phyloP scores from a whole-genome alignment of 1,284 basidiomycete genomes.

The Ceratorhiza oryzae-sativae region DNA sequence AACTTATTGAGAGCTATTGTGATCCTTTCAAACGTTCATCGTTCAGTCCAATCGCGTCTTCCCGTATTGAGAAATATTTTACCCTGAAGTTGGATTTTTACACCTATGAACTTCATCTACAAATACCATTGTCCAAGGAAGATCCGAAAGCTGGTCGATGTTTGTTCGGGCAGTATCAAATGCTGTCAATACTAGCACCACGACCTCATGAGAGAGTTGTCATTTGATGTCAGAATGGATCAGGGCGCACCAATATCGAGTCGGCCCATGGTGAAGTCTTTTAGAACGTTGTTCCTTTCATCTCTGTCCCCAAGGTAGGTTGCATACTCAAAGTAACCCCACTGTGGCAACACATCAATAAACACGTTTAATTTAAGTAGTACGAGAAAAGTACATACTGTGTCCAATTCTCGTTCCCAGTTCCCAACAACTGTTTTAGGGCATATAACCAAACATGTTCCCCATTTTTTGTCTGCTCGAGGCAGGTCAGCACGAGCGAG shows the following conservation, averaged over 20 bases:
- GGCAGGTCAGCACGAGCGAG: constrained; percentile 64
- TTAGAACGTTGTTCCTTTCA: constrained; percentile 62
- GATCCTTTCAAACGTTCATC: constrained; percentile 52
- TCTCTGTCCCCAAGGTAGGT: constrained; percentile 63
- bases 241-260: constrained; percentile 70
- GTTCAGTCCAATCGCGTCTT: constrained; percentile 2
- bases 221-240: not conserved
- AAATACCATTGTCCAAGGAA: constrained; percentile 73
- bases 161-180: constrained; percentile 73
- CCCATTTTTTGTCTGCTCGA: constrained; percentile 71
- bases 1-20: constrained; percentile 71
- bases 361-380: too few relatives aligned
- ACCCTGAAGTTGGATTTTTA: constrained; percentile 69
- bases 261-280: constrained; percentile 74
- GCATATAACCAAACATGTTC: constrained; percentile 81
- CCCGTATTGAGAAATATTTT: not conserved
- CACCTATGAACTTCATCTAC: constrained; percentile 85
- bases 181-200: constrained; percentile 67
- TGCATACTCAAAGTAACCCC: constrained; percentile 83
- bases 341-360: constrained; percentile 53
- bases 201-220: constrained; percentile 40
- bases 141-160: constrained; percentile 67
- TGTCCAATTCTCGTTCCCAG: constrained; percentile 82
- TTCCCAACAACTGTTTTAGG: constrained; percentile 80
- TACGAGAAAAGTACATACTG: constrained; percentile 53